phyloP scores from a whole-genome alignment of 108 stramenopile species.

The Seminavis robusta region DNA sequence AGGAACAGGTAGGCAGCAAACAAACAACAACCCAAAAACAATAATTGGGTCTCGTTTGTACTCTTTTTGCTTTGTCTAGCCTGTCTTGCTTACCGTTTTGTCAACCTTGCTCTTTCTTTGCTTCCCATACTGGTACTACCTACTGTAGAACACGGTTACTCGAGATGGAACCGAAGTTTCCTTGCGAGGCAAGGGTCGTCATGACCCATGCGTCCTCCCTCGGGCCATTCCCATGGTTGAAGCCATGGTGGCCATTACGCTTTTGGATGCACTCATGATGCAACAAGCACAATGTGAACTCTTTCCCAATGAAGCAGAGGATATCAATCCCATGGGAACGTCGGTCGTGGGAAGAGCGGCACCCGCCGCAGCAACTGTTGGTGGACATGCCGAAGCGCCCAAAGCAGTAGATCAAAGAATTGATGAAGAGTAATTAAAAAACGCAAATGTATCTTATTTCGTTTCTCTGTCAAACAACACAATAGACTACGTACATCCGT shows the following conservation, averaged over 20 bases:
- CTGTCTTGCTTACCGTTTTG: background rate
- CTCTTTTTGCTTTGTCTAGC: background rate
- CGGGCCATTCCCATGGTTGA: conserved; percentile 96
- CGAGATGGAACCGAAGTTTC: conserved; percentile 92
- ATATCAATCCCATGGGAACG: conserved; percentile 86
- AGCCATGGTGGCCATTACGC: conserved; percentile 95
- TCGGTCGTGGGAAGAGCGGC: conserved; percentile 65
- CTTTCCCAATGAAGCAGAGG: conserved; percentile 67
- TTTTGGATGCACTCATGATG: conserved; percentile 94
- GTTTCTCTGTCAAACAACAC: too few relatives aligned
- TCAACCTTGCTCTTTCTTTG: background rate
- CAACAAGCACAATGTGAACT: conserved; percentile 90
- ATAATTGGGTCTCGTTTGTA: conserved; percentile 1
- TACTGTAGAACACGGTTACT: conserved; percentile 87
- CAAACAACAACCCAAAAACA: background rate
- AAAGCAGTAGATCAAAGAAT: conserved; percentile 62
- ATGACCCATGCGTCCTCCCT: conserved; percentile 98
- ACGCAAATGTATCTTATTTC: too few relatives aligned
- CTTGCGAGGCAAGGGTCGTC: conserved; percentile 95
- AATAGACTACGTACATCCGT: too few relatives aligned
- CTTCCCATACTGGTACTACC: too few relatives aligned
- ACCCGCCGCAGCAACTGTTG: conserved; percentile 19
- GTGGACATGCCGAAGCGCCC: conserved; percentile 11
- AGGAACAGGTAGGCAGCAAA: conserved; percentile 65
- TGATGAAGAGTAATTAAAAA: conserved; percentile 82